Evolutionary conservation across 495 filamentous ascomycete species (phyloP), one percentile per base, ranked within the genome.

Genomic region (Thozetella sp.): DNA sequence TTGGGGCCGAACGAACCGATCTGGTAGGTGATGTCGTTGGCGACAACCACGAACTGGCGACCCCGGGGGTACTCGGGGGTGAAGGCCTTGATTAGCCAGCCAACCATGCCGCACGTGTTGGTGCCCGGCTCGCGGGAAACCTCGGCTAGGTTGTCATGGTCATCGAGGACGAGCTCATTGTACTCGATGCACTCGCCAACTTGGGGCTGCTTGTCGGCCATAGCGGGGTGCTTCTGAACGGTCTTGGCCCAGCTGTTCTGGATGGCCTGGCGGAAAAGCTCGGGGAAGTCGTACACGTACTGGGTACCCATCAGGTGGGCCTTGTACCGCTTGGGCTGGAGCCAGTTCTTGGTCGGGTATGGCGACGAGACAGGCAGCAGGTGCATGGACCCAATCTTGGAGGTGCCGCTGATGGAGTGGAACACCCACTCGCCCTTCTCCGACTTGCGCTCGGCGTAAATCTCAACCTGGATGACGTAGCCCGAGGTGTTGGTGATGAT

Each of bases 241-340:
- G 84, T 83, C 71, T 87, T 86, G 64, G 80, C 79, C 95, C 95
- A 99, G 81, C 86, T 91, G 80, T 97, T 97, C 78, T 97, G 93
- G 76, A 97, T 90, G 43, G 95, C 94, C 75, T 98, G 95, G 69
- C 95, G 85, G 90, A 99, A 99, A 27, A 99, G 88, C 81, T 99
- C 96, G 9, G 95, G 95, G 90, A 99, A 99, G 80, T 99, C 95
- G 73, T 99, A 99, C 59, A 97, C 96, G 65, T 97, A 99, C 73
- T 99, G 95, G 19, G 95, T 99, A 65, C 95, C 95, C 93, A 98
- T 97, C 56, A 99, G 72, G 75, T 99, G 95, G 53, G 95, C 95
- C 87, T 96, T 98, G 88, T 98, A 98, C 58, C 95, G 86, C 86
- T 98, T 99, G 61, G 95, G 95, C 79, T 99, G 95, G 62, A 98